These are phyloP conservation scores for Verbena officinalis DNA, from an alignment of 257 asterid species.

Conservation along the genomic window DNA sequence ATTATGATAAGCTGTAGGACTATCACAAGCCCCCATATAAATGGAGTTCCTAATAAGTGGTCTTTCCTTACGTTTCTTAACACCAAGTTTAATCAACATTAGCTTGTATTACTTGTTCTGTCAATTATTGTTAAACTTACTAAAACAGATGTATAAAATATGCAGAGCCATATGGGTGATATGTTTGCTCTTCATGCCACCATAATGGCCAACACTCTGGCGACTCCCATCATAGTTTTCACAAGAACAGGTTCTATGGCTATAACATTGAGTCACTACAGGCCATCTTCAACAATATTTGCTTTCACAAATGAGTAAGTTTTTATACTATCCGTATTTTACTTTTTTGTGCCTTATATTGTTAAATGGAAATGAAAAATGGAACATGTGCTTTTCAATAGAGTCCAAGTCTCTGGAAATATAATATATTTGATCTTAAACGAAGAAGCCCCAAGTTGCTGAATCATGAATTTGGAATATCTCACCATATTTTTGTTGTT, in stretches of 20 bases:
- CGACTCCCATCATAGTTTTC: constrained; percentile 88
- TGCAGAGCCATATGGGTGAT: constrained; percentile 90
- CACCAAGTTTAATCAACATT: constrained; percentile 1
- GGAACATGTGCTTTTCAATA: background rate
- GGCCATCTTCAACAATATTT: constrained; percentile 79
- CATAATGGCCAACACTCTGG: constrained; percentile 87
- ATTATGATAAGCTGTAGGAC: background rate
- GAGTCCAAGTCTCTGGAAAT: background rate
- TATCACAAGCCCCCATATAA: background rate
- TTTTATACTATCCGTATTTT: constrained; percentile 9
- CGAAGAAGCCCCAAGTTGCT: background rate
- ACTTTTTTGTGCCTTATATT: background rate
- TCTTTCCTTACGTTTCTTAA: background rate
- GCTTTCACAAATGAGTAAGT: constrained; percentile 93
- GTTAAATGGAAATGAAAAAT: background rate
- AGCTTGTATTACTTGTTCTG: constrained; percentile 1
- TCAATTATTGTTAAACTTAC: constrained; percentile 14
- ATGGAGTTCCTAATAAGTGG: constrained; percentile 9
- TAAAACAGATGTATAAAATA: constrained; percentile 19
- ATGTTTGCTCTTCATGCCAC: constrained; percentile 93
- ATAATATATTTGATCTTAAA: background rate
- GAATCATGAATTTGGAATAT: background rate
- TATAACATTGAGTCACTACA: constrained; percentile 73
- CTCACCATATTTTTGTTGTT: background rate
- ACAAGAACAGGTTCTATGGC: constrained; percentile 99